A percentile compares a stretch with the other conserved stretches of the same genome.
These are phyloP conservation scores for Claviceps sp. DNA, from an alignment of 2,329 filamentous ascomycete genomes.

Conservation along the genomic window DNA sequence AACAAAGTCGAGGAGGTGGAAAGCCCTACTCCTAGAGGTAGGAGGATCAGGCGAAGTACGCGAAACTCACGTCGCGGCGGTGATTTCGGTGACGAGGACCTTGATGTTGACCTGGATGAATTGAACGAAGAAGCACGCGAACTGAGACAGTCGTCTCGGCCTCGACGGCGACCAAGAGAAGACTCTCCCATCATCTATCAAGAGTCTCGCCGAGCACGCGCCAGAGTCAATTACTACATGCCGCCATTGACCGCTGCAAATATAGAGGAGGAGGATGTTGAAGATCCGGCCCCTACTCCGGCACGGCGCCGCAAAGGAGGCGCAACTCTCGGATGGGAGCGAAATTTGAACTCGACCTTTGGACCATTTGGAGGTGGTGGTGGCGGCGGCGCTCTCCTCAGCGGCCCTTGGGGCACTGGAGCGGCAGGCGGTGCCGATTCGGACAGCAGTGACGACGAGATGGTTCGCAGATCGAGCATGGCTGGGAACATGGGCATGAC, in stretches of 20 bases:
- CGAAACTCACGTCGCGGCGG: constrained; percentile 33
- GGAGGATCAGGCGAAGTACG: constrained; percentile 24
- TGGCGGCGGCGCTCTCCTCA: constrained; percentile 57
- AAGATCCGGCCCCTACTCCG: constrained; percentile 53
- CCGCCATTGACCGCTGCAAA: constrained; percentile 49
- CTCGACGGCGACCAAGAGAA: constrained; percentile 37
- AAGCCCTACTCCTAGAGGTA: constrained; percentile 37
- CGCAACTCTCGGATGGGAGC: constrained; percentile 53
- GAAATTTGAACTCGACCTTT: constrained; percentile 75
- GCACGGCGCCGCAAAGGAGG: constrained; percentile 52
- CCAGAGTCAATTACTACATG: constrained; percentile 73
- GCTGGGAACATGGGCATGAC: constrained; percentile 51
- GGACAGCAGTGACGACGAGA: constrained; percentile 93
- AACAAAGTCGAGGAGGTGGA: constrained; percentile 31
- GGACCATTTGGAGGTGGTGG: constrained; percentile 86
- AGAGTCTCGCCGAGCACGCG: constrained; percentile 39
- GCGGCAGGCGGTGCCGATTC: constrained; percentile 74
- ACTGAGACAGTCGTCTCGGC: constrained; percentile 39
- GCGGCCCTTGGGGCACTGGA: constrained; percentile 59
- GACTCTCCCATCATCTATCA: constrained; percentile 46
- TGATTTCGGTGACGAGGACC: constrained; percentile 44
- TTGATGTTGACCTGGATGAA: constrained; percentile 48
- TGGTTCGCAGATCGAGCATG: constrained; percentile 44
- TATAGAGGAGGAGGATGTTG: constrained; percentile 62
- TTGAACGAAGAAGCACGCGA: constrained; percentile 53